Percentiles rank a stretch among this genome's conserved stretches.
Conservation (phyloP, 331 rosid species). For the Malus hybrid region DNA sequence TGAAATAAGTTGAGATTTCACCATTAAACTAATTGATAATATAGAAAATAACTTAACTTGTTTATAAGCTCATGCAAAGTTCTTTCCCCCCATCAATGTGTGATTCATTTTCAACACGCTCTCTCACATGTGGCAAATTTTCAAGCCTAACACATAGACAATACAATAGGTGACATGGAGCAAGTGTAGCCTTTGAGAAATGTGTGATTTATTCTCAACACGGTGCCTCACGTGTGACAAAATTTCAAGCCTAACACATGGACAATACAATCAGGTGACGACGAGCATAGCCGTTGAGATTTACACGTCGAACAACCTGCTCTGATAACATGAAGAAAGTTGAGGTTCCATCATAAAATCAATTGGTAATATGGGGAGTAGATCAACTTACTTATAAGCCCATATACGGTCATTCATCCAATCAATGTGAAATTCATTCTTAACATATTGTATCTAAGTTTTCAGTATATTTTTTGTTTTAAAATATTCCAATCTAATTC, state of each 20-base stretch:
- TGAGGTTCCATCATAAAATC: not conserved
- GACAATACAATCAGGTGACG: too few relatives aligned
- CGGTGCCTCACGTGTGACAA: too few relatives aligned
- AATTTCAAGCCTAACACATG: too few relatives aligned
- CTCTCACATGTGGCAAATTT: too few relatives aligned
- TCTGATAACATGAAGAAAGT: not conserved
- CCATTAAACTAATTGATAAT: too few relatives aligned
- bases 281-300: not conserved
- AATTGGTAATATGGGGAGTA: not conserved
- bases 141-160: too few relatives aligned
- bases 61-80: not conserved
- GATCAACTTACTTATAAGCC: not conserved
- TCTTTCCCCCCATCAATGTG: accelerated
- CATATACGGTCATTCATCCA: accelerated
- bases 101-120: not conserved
- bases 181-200: too few relatives aligned
- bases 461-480: not conserved
- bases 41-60: accelerated
- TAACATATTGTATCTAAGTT: not conserved
- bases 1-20: too few relatives aligned
- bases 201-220: too few relatives aligned
- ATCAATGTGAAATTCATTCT: too few relatives aligned
- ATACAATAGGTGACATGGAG: too few relatives aligned
- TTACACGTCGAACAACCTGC: not conserved
- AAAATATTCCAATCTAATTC: not conserved